Conservation (phyloP, 2,329 filamentous ascomycete genomes). For the Ophiosphaerella korrae region DNA sequence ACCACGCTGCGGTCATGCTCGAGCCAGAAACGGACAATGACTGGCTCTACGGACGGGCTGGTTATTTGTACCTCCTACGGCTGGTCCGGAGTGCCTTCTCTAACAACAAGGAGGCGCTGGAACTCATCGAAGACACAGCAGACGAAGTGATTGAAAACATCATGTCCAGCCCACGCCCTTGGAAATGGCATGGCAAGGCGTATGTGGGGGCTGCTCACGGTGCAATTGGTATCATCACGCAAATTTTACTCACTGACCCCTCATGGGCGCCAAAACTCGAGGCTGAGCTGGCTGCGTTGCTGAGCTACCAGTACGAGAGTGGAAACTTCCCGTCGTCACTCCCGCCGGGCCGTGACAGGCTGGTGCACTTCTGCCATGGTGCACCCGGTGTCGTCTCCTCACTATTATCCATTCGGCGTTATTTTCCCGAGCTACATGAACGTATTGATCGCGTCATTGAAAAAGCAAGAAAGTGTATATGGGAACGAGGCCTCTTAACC, state of each 20-base stretch:
- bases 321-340: slow-evolving; percentile 68
- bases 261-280: slow-evolving; percentile 60
- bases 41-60: slow-evolving; percentile 69
- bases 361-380: slow-evolving; percentile 72
- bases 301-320: slow-evolving; percentile 64
- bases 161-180: slow-evolving; percentile 60
- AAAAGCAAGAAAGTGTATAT: slow-evolving; percentile 59
- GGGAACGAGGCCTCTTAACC: slow-evolving; percentile 63
- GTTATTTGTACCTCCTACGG: slow-evolving; percentile 70
- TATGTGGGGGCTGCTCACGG: slow-evolving; percentile 73
- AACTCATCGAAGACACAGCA: slow-evolving; percentile 60
- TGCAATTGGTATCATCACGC: slow-evolving; percentile 71
- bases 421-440: slow-evolving; percentile 61
- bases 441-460: slow-evolving; percentile 60
- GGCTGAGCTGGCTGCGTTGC: slow-evolving; percentile 58
- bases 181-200: slow-evolving; percentile 67
- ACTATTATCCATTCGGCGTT: slow-evolving; percentile 59
- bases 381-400: slow-evolving; percentile 67
- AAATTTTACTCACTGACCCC: slow-evolving; percentile 66
- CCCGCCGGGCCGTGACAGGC: slow-evolving; percentile 53
- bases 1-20: slow-evolving; percentile 55
- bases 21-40: slow-evolving; percentile 61
- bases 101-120: slow-evolving; percentile 55
- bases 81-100: slow-evolving; percentile 64
- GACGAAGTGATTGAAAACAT: slow-evolving; percentile 65